phyloP scores from a whole-genome alignment of 1,284 basidiomycete species.

The Pterula multifida region DNA sequence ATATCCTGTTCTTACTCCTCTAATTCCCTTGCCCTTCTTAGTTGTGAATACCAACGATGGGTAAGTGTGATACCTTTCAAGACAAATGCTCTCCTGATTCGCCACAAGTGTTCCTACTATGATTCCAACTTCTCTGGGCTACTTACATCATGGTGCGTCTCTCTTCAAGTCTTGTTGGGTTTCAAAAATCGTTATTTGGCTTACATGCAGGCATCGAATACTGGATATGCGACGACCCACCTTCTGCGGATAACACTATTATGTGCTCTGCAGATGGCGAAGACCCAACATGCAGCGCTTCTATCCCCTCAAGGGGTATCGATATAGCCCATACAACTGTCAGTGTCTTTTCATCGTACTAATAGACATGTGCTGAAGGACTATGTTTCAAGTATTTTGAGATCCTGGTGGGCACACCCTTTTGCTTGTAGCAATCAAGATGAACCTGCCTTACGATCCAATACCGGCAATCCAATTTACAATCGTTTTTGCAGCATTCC shows the following conservation, averaged over 20 bases:
- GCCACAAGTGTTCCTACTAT: conserved; percentile 29
- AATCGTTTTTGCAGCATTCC: too few relatives aligned
- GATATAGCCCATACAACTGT: neutral
- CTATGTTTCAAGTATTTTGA: neutral
- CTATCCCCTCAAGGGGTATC: neutral
- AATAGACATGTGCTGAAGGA: neutral
- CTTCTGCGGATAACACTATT: conserved; percentile 21
- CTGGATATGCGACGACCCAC: conserved; percentile 26
- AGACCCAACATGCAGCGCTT: conserved; percentile 20
- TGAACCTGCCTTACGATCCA: too few relatives aligned
- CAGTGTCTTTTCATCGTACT: neutral
- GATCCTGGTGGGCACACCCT: neutral
- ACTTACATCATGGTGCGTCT: conserved; percentile 28
- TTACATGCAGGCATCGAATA: conserved; percentile 25
- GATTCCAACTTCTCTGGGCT: conserved; percentile 27
- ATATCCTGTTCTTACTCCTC: too few relatives aligned
- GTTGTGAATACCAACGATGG: conserved; percentile 18
- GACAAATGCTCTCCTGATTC: neutral
- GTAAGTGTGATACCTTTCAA: conserved; percentile 8
- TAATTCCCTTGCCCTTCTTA: conserved; percentile 1
- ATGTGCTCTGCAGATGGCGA: conserved; percentile 27
- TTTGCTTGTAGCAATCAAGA: neutral
- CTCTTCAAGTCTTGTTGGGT: neutral
- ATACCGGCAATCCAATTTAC: too few relatives aligned
- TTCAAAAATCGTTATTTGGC: too few relatives aligned